Conservation (phyloP, 768 basidiomycete genomes). For the Pleurotus platypus region DNA sequence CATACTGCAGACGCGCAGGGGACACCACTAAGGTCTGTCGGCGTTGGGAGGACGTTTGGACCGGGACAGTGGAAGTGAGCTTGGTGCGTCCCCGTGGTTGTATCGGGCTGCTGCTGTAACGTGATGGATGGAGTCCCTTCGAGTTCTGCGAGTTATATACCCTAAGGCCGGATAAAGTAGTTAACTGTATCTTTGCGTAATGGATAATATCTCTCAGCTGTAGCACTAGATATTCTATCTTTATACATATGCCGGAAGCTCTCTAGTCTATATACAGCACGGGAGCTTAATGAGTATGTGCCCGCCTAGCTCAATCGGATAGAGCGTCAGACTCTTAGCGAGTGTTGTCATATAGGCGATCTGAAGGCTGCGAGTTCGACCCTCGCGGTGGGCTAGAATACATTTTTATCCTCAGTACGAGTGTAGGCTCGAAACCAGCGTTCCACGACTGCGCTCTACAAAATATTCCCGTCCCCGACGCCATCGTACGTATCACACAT, state of each 20-base stretch:
- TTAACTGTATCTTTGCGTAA: too few relatives aligned
- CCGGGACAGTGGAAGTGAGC: too few relatives aligned
- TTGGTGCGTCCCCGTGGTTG: too few relatives aligned
- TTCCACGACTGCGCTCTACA: not conserved
- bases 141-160: too few relatives aligned
- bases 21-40: slow-evolving; percentile 28
- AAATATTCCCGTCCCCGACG: not conserved
- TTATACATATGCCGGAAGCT: too few relatives aligned
- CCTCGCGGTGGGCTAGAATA: slow-evolving; percentile 71
- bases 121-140: too few relatives aligned
- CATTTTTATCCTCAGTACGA: not conserved
- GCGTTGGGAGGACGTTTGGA: slow-evolving; percentile 25
- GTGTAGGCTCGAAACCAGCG: not conserved
- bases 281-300: slow-evolving; percentile 7
- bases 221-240: too few relatives aligned
- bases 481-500: not conserved
- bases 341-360: slow-evolving; percentile 23
- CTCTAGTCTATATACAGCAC: too few relatives aligned
- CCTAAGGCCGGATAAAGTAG: too few relatives aligned
- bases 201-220: too few relatives aligned
- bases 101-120: too few relatives aligned
- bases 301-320: slow-evolving; percentile 66
- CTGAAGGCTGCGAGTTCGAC: slow-evolving; percentile 86
- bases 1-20: slow-evolving; percentile 39
- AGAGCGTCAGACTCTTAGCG: slow-evolving; percentile 60